Evolutionary conservation across 2,329 filamentous ascomycete genomes (phyloP).

Genomic region (Fusarium circinatum): DNA sequence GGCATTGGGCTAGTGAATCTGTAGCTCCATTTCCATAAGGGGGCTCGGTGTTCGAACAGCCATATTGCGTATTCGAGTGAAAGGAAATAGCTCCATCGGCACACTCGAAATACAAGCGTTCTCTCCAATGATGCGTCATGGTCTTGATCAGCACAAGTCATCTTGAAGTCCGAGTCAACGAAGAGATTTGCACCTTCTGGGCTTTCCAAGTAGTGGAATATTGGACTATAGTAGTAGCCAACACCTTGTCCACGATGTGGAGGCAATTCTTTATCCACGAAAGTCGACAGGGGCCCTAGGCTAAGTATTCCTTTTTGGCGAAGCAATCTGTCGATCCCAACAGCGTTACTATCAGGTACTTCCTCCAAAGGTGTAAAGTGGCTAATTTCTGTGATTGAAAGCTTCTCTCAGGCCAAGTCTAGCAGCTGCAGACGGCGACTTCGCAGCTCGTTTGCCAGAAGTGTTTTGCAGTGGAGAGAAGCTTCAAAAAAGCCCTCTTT

Average conservation of each 20-base stretch:
- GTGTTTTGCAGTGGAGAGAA: background rate
- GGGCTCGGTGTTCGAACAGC: background rate
- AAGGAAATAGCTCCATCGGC: too few species aligned
- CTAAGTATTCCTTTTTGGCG: rapidly evolving
- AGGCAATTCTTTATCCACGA: rapidly evolving
- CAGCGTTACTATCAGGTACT: rapidly evolving
- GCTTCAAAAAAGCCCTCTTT: background rate
- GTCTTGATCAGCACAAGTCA: rapidly evolving
- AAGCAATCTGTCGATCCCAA: rapidly evolving
- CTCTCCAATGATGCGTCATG: rapidly evolving
- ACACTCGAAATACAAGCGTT: rapidly evolving
- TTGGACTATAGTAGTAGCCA: rapidly evolving
- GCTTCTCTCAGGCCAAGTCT: background rate
- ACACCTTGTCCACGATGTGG: rapidly evolving
- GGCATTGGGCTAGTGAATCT: background rate
- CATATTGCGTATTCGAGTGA: background rate
- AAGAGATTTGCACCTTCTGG: background rate
- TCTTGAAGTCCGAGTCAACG: rapidly evolving
- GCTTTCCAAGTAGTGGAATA: rapidly evolving
- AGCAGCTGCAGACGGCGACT: background rate
- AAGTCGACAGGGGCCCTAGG: rapidly evolving
- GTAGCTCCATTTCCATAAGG: background rate
- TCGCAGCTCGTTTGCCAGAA: background rate
- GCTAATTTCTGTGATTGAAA: background rate
- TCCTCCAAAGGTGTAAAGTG: rapidly evolving